Evolutionary conservation across 441 rosid genomes (phyloP).

Genomic region (Euphorbia celastroides): DNA sequence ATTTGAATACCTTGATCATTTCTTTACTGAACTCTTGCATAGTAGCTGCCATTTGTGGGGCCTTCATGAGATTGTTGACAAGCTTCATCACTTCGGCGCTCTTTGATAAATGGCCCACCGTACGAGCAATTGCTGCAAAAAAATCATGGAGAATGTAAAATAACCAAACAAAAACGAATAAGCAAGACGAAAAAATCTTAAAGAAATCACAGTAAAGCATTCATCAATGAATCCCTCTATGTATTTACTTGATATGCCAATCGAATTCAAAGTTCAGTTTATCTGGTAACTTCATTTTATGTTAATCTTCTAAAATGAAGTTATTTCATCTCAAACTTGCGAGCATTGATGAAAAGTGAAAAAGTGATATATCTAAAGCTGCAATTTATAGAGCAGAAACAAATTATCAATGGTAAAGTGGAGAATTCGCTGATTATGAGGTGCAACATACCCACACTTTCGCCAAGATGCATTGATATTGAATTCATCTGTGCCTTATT

Average conservation of each 20-base stretch:
- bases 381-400: not conserved
- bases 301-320: no score
- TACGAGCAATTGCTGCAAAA: slow-evolving; percentile 84
- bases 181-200: not conserved
- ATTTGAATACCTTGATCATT: slow-evolving; percentile 95
- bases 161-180: not conserved
- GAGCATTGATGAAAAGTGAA: no score
- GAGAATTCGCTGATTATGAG: slow-evolving; percentile 11
- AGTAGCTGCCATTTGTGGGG: slow-evolving; percentile 84
- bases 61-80: slow-evolving; percentile 90
- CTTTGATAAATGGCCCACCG: slow-evolving; percentile 85
- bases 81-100: slow-evolving; percentile 97
- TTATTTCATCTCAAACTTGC: no score
- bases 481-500: slow-evolving; percentile 94
- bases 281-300: no score
- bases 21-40: slow-evolving; percentile 95
- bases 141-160: slow-evolving; percentile 16
- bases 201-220: not conserved
- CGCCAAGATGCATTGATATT: slow-evolving; percentile 93
- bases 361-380: not conserved
- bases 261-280: not conserved
- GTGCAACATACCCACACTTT: slow-evolving; percentile 71
- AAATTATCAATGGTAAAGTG: not conserved
- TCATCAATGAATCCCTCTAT: not conserved
- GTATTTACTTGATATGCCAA: not conserved